phyloP scores from a whole-genome alignment of 2,329 filamentous ascomycete genomes.

The Hymenoscyphus fraxineus region DNA sequence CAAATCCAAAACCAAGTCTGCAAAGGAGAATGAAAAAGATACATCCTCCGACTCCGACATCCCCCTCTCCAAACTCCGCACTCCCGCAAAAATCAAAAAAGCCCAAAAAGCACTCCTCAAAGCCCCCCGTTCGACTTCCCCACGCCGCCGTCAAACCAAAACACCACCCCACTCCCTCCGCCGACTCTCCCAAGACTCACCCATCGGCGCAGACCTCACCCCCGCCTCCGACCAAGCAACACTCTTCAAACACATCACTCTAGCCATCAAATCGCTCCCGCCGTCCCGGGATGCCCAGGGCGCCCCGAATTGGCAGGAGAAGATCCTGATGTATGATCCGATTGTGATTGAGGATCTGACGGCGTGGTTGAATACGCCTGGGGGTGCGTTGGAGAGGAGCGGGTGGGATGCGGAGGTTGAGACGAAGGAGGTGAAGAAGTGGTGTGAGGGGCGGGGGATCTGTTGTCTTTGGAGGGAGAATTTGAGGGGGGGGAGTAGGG shows the following conservation, averaged over 20 bases:
- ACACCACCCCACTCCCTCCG: constrained; percentile 18
- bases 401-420: constrained; percentile 64
- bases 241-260: constrained; percentile 52
- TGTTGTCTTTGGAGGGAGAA: constrained; percentile 68
- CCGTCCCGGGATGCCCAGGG: constrained; percentile 38
- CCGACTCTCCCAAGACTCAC: not conserved
- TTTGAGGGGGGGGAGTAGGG: constrained; percentile 28
- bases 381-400: constrained; percentile 56
- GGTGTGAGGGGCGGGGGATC: constrained; percentile 84
- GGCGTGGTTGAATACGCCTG: constrained; percentile 67
- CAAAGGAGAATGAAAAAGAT: constrained; percentile 18
- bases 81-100: constrained; percentile 27
- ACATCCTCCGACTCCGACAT: constrained; percentile 25
- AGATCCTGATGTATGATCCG: constrained; percentile 90
- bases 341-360: constrained; percentile 84
- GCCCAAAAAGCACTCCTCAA: constrained; percentile 37
- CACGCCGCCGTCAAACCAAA: constrained; percentile 26
- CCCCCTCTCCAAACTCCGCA: constrained; percentile 25
- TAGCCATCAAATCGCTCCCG: constrained; percentile 50
- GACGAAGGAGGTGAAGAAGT: constrained; percentile 69
- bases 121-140: constrained; percentile 45
- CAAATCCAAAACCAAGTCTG: constrained; percentile 18
- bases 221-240: constrained; percentile 41
- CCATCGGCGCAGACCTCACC: constrained; percentile 17
- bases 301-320: constrained; percentile 70